Evolutionary conservation across 2,329 filamentous ascomycete species (phyloP).

Genomic region (Albophoma yamanashiensis): DNA sequence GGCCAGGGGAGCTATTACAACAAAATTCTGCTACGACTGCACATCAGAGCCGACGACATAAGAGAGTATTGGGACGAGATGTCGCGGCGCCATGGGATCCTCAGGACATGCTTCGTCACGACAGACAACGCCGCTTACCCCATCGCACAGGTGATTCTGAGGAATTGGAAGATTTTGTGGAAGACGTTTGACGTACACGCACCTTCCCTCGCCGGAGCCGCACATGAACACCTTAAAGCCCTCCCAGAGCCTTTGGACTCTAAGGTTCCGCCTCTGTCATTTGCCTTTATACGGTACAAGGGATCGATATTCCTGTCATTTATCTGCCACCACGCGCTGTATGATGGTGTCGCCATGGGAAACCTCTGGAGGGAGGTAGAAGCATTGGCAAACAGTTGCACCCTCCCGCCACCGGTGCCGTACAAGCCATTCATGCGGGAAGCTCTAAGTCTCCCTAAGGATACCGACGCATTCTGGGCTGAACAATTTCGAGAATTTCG

Average conservation of each 20-base stretch:
- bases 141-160: constrained; percentile 62
- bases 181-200: constrained; percentile 18
- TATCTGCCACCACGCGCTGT: constrained; percentile 68
- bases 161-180: constrained; percentile 31
- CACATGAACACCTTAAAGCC: constrained; percentile 27
- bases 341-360: constrained; percentile 71
- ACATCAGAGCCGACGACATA: constrained; percentile 37
- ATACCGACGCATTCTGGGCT: constrained; percentile 57
- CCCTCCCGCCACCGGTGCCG: constrained; percentile 36
- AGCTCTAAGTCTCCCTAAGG: constrained; percentile 36
- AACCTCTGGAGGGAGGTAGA: constrained; percentile 63
- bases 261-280: constrained; percentile 31
- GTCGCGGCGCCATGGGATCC: constrained; percentile 57
- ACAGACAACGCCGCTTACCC: constrained; percentile 51
- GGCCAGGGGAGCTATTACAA: constrained; percentile 57
- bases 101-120: constrained; percentile 65
- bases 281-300: constrained; percentile 26
- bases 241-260: constrained; percentile 33
- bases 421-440: constrained; percentile 56
- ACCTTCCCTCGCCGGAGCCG: constrained; percentile 22
- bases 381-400: constrained; percentile 33
- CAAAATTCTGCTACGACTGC: constrained; percentile 53
- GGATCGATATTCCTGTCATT: constrained; percentile 31
- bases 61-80: constrained; percentile 51
- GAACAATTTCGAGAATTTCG: constrained; percentile 40